A percentile compares a stretch with the other conserved stretches of the same genome.
Evolutionary conservation across 305 asterid genomes (phyloP).

Genomic region (Fraxinus sp.): DNA sequence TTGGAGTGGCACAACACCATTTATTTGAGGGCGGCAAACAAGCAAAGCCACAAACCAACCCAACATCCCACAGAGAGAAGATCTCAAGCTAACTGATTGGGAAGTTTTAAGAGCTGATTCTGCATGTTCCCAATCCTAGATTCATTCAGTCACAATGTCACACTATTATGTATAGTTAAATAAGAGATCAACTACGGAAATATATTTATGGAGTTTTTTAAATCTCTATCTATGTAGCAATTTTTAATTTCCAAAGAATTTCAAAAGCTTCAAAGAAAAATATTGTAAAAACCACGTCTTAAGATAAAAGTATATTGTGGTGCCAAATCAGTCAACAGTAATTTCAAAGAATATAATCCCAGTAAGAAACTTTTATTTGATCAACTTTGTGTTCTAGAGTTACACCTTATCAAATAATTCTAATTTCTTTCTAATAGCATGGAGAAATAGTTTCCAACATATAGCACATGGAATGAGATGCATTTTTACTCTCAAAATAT

Average conservation of each 20-base stretch:
- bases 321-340: neutral
- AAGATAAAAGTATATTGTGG: neutral
- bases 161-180: neutral
- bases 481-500: neutral
- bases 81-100: neutral
- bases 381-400: neutral
- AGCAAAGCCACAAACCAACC: neutral
- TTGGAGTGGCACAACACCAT: neutral
- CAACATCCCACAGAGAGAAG: neutral
- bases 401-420: neutral
- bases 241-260: neutral
- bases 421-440: neutral
- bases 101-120: neutral
- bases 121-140: neutral
- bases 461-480: neutral
- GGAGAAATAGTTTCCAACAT: neutral
- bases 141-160: neutral
- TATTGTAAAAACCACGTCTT: neutral
- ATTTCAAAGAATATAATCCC: neutral
- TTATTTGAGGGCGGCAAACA: neutral
- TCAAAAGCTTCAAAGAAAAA: neutral
- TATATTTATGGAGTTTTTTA: neutral
- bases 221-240: neutral
- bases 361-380: neutral
- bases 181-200: neutral